Evolutionary conservation across 179 eudicot genomes (phyloP).

Genomic region (Heliamphora pulchella): DNA sequence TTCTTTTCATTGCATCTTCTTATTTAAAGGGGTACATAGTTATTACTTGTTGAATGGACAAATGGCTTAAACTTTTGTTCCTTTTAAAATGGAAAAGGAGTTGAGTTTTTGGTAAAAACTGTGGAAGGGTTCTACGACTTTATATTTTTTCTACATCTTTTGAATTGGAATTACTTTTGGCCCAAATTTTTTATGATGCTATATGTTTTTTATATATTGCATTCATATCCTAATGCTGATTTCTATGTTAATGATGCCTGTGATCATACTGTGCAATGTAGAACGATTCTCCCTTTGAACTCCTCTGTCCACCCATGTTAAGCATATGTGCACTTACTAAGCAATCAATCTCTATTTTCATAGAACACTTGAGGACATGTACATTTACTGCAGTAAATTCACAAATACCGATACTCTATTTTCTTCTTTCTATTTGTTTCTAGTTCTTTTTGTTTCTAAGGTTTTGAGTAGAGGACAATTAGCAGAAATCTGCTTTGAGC

Average conservation of each 20-base stretch:
- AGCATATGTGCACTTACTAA: neutral
- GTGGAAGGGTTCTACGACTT: no score
- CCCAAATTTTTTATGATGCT: neutral
- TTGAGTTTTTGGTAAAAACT: neutral
- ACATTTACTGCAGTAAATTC: neutral
- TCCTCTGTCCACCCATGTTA: neutral
- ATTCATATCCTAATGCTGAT: neutral
- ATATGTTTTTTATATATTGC: neutral
- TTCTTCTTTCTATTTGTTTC: no score
- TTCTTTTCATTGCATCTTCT: neutral
- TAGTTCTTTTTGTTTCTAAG: neutral
- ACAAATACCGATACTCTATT: neutral
- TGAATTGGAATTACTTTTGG: neutral
- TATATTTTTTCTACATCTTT: neutral
- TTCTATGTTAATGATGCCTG: neutral
- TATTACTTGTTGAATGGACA: neutral
- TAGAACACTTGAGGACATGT: neutral
- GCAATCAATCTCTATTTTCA: neutral
- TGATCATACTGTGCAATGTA: neutral
- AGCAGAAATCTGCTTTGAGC: neutral
- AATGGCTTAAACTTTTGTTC: neutral
- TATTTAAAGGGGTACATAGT: neutral
- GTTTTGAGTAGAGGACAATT: neutral
- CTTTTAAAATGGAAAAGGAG: neutral
- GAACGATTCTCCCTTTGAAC: neutral